These are phyloP conservation scores for Pharnaceum exiguum DNA, from an alignment of 148 eudicot species.

Conservation along the genomic window DNA sequence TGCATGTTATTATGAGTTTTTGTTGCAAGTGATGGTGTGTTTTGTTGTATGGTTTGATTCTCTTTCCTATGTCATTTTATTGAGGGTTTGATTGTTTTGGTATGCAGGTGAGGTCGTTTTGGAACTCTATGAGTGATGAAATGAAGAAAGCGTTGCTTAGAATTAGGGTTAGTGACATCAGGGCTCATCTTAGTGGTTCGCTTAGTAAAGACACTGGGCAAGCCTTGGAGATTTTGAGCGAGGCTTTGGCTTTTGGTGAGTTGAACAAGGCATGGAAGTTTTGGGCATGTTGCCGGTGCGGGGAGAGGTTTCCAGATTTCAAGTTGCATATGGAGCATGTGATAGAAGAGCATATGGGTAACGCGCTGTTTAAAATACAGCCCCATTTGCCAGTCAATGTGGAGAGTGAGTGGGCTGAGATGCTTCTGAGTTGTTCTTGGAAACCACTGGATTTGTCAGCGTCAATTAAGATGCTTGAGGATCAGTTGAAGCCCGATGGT, in stretches of 20 bases:
- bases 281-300: constrained; percentile 84
- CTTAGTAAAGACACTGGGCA: constrained; percentile 45
- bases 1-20: no score
- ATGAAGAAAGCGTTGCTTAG: constrained; percentile 56
- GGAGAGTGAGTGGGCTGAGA: constrained; percentile 75
- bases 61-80: no score
- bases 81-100: no score
- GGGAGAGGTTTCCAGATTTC: constrained; percentile 53
- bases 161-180: constrained; percentile 51
- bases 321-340: constrained; percentile 60
- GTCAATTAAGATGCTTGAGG: constrained; percentile 52
- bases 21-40: no score
- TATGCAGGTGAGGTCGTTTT: constrained; percentile 61
- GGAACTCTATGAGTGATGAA: constrained; percentile 65
- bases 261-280: constrained; percentile 62
- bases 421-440: constrained; percentile 78
- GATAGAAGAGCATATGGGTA: constrained; percentile 68
- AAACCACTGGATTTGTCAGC: constrained; percentile 78
- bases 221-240: constrained; percentile 51
- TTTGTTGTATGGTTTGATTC: no score
- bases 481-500: constrained; percentile 36
- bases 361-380: constrained; percentile 52
- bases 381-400: constrained; percentile 57
- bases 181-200: constrained; percentile 47
- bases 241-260: constrained; percentile 68